Evolutionary conservation across 2,329 filamentous ascomycete genomes (phyloP).

Genomic region (Aspergillus sclerotialis): DNA sequence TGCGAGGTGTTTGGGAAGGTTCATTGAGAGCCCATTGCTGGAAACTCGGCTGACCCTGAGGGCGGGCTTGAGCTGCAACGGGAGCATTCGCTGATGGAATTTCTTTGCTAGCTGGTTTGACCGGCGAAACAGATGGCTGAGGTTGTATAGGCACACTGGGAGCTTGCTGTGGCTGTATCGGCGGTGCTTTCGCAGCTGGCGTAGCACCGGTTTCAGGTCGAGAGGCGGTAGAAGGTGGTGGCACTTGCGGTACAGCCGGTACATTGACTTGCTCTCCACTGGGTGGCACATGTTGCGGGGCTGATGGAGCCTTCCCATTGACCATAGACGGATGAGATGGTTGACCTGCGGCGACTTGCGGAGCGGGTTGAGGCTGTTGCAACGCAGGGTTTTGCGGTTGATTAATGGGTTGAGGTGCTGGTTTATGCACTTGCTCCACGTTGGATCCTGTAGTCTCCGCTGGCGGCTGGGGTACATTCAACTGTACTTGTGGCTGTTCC

Average conservation of each 20-base stretch:
- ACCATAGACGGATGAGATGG: conserved; percentile 9
- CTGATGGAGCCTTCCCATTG: conserved; percentile 13
- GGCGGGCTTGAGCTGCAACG: conserved; percentile 12
- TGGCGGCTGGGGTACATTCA: conserved; percentile 1
- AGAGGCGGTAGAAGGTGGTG: conserved; percentile 9
- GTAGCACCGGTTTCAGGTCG: conserved; percentile 11
- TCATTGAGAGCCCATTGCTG: conserved; percentile 32
- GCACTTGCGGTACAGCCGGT: conserved; percentile 9
- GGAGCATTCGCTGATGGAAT: conserved; percentile 8
- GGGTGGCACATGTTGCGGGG: conserved; percentile 10
- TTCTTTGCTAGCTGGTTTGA: conserved; percentile 12
- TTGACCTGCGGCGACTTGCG: conserved; percentile 7
- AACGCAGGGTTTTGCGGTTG: conserved; percentile 5
- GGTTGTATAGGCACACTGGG: conserved; percentile 10
- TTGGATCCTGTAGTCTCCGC: no score
- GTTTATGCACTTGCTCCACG: no score
- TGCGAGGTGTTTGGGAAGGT: conserved; percentile 23
- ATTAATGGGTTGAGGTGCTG: conserved; percentile 4
- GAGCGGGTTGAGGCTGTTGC: conserved; percentile 8
- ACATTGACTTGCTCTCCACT: conserved; percentile 4
- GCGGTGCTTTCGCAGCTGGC: conserved; percentile 20
- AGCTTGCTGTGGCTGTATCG: conserved; percentile 11
- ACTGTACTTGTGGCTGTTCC: no score
- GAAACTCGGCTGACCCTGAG: conserved; percentile 25
- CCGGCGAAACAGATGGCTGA: conserved; percentile 1